These are phyloP conservation scores for Metarhizium robertsii DNA, from an alignment of 2,329 filamentous ascomycete genomes.

Conservation along the genomic window DNA sequence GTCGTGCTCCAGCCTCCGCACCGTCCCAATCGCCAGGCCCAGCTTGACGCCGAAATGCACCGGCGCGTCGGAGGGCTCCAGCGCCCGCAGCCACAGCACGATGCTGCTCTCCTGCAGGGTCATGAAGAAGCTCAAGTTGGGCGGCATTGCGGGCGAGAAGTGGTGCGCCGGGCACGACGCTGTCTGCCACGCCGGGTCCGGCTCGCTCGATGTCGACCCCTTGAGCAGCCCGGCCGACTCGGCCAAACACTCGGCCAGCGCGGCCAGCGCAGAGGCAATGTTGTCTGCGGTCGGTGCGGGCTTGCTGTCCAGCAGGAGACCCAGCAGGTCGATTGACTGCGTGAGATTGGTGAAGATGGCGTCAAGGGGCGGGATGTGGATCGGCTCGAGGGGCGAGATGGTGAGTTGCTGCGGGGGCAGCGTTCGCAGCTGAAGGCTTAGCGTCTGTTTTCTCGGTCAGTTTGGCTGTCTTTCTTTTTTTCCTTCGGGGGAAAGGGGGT, in stretches of 20 bases:
- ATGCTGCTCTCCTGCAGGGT: slow-evolving; percentile 61
- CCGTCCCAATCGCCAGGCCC: slow-evolving; percentile 58
- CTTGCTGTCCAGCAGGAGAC: slow-evolving; percentile 59
- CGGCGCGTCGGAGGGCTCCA: slow-evolving; percentile 57
- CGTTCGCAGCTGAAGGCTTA: slow-evolving; percentile 68
- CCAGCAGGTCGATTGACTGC: slow-evolving; percentile 72
- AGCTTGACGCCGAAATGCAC: slow-evolving; percentile 56
- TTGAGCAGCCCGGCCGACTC: slow-evolving; percentile 45
- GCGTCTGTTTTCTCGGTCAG: slow-evolving; percentile 39
- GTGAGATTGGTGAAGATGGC: slow-evolving; percentile 69
- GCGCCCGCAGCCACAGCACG: slow-evolving; percentile 58
- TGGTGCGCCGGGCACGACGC: slow-evolving; percentile 33
- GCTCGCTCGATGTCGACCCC: slow-evolving; percentile 36
- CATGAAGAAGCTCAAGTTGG: slow-evolving; percentile 65
- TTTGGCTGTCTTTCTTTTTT: neutral
- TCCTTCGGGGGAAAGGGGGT: slow-evolving; percentile 4
- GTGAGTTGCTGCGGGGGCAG: slow-evolving; percentile 43
- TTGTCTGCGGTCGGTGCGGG: slow-evolving; percentile 45
- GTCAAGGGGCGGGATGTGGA: slow-evolving; percentile 61
- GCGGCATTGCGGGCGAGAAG: slow-evolving; percentile 36
- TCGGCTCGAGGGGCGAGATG: slow-evolving; percentile 37
- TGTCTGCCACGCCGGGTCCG: slow-evolving; percentile 34
- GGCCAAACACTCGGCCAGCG: slow-evolving; percentile 46
- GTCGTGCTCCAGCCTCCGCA: slow-evolving; percentile 60
- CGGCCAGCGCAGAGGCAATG: slow-evolving; percentile 44